Evolutionary conservation across 306 rosid genomes (phyloP).

Genomic region (Medicago lupulina): DNA sequence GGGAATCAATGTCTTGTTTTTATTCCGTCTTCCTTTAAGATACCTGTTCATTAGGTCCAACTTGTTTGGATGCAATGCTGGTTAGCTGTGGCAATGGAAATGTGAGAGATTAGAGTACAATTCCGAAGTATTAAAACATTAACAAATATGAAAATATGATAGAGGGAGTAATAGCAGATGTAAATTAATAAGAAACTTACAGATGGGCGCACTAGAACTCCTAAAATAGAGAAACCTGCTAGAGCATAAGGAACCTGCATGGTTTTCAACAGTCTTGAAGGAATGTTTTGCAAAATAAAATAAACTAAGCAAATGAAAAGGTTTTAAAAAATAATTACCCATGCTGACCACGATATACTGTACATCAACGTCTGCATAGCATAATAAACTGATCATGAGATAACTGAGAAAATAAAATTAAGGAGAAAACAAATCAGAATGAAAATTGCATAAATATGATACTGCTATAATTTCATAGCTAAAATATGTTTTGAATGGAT

Average conservation of each 20-base stretch:
- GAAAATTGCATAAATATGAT: not conserved
- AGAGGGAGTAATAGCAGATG: not conserved
- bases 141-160: not conserved
- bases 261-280: conserved; percentile 35
- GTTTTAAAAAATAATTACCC: conserved; percentile 65
- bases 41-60: conserved; percentile 82
- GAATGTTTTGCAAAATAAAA: conserved; percentile 18
- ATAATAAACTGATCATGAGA: conserved; percentile 7
- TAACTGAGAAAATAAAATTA: not conserved
- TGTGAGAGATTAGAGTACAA: conserved; percentile 24
- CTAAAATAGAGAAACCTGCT: conserved; percentile 53
- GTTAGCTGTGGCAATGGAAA: conserved; percentile 58
- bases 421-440: not conserved
- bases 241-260: conserved; percentile 87
- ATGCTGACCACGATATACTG: conserved; percentile 79
- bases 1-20: not conserved
- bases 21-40: not conserved
- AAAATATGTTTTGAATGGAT: too few relatives aligned
- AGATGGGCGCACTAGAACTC: conserved; percentile 63
- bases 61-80: conserved; percentile 91
- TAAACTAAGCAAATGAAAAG: not conserved
- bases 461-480: too few relatives aligned
- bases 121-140: conserved; percentile 16
- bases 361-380: conserved; percentile 59
- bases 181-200: conserved; percentile 51